These are phyloP conservation scores for Chaetomiaceae sp. DNA, from an alignment of 2,329 filamentous ascomycete species.

Conservation along the genomic window DNA sequence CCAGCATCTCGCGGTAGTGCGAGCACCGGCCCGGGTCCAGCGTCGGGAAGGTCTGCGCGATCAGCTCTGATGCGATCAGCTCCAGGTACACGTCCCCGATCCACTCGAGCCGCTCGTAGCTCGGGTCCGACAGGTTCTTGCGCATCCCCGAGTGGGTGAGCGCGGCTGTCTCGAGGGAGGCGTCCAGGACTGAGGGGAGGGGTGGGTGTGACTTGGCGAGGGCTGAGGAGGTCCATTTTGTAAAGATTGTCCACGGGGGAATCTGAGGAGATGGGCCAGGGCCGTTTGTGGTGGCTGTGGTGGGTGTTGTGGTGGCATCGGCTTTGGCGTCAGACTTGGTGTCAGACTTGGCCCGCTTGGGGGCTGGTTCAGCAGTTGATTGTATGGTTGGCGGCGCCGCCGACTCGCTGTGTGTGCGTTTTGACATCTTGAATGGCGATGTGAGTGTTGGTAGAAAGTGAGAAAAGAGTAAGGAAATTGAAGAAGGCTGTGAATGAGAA, in stretches of 20 bases:
- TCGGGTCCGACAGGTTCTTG: slow-evolving; percentile 36
- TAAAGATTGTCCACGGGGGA: slow-evolving; percentile 30
- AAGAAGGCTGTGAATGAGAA: background rate
- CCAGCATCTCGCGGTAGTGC: slow-evolving; percentile 70
- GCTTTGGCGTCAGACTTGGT: background rate
- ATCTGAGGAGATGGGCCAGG: slow-evolving; percentile 5
- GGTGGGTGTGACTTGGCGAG: slow-evolving; percentile 48
- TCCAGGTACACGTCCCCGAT: slow-evolving; percentile 85
- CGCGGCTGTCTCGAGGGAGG: slow-evolving; percentile 54
- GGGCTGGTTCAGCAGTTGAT: slow-evolving; percentile 8
- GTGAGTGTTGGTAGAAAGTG: background rate
- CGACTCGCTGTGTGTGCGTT: slow-evolving; percentile 31
- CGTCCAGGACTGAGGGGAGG: slow-evolving; percentile 57
- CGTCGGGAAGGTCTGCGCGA: slow-evolving; percentile 59
- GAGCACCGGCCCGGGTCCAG: slow-evolving; percentile 64
- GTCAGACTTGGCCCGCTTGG: slow-evolving; percentile 21
- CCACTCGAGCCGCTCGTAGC: slow-evolving; percentile 83
- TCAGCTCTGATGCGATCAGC: slow-evolving; percentile 67
- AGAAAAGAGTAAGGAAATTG: background rate
- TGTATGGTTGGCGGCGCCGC: slow-evolving; percentile 8
- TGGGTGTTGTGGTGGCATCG: too few species aligned
- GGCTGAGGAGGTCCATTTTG: slow-evolving; percentile 47
- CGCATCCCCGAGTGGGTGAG: slow-evolving; percentile 60
- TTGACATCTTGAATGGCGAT: slow-evolving; percentile 33
- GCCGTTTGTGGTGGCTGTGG: background rate